These are phyloP conservation scores for Colletotrichum sp. DNA, from an alignment of 2,329 filamentous ascomycete species.

Conservation along the genomic window DNA sequence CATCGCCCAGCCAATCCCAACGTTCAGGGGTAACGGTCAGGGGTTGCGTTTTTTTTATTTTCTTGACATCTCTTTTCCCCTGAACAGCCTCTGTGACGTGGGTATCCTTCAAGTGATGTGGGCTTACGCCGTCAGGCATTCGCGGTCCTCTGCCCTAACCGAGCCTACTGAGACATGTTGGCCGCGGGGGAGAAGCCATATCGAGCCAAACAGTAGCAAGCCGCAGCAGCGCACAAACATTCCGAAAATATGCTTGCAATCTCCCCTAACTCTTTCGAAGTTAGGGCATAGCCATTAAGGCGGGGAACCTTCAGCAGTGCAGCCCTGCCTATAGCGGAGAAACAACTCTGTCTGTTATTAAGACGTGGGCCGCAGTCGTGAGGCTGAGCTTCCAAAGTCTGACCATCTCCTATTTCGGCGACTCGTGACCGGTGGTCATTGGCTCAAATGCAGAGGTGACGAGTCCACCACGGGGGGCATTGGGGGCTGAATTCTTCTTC, in stretches of 20 bases:
- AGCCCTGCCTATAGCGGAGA: neutral
- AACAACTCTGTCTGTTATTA: neutral
- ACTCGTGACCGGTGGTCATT: neutral
- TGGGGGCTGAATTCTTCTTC: neutral
- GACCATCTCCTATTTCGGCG: neutral
- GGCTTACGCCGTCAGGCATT: neutral
- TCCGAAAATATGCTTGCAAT: neutral
- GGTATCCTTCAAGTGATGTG: neutral
- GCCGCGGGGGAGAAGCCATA: neutral
- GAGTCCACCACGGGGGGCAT: neutral
- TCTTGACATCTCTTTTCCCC: neutral
- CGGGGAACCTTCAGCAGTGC: neutral
- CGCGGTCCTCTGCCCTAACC: neutral
- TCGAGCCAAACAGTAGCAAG: neutral
- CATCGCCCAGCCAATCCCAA: neutral
- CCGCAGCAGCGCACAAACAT: neutral
- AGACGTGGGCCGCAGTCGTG: neutral
- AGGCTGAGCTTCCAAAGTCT: neutral
- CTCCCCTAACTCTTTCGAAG: neutral
- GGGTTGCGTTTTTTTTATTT: neutral
- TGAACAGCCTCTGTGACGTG: neutral
- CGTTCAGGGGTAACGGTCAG: neutral
- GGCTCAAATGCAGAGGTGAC: neutral
- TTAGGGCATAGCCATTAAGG: neutral
- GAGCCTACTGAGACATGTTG: neutral